Base-by-base conservation (phyloP, 139 green algal species). In the Microglena sp. region DNA sequence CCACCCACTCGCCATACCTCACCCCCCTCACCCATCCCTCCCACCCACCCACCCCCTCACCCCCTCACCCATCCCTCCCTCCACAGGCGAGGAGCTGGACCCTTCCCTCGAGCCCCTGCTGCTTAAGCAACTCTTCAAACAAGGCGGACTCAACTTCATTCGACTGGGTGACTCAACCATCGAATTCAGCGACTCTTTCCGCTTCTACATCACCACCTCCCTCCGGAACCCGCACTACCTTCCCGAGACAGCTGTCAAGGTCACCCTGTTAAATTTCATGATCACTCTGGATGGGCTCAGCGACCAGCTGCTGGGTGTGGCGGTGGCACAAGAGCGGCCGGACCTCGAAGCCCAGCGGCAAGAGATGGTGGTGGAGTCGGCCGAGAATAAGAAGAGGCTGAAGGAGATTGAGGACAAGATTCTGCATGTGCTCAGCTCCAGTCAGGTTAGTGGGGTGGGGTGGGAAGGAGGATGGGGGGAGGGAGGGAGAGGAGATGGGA, bases 191-290 rank as follows among this genome's bases (percentile, higher is more conserved):
- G 58, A 76, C 60, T 64, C 84, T 32, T 91, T 91, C 72, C 70
- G 71, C 31, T 89, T 95, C 75, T 95, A 92, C 82, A 91, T 95
- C 67, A 95, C 88, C 28, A 93, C 88, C 1, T 85, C 89, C 54
- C 71, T 93, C 32, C 82, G 86, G 40, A 95, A 95, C 71, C 88
- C 88, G 3, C 88, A 95, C 75, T 95, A 91, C 70, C 66, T 81
- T 45, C 74, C 74, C 4, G 74, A 77, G 56, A 74, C 66, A 0
- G 54, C 74, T 11, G 56, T 64, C 15, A 64, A 85, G 66, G 78
- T 94, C 24, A 84, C 77, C 4, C 77, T 93, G 40, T 72, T 93
- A 27, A 92, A 92, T 78, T 92, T 92, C 70, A 88, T 90, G 82
- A 91, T 86, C 66, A 92, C 86, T 2, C 76, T 77, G 7, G 83